Conservation (phyloP, 2,329 filamentous ascomycete genomes). For the Phialophora expanda region DNA sequence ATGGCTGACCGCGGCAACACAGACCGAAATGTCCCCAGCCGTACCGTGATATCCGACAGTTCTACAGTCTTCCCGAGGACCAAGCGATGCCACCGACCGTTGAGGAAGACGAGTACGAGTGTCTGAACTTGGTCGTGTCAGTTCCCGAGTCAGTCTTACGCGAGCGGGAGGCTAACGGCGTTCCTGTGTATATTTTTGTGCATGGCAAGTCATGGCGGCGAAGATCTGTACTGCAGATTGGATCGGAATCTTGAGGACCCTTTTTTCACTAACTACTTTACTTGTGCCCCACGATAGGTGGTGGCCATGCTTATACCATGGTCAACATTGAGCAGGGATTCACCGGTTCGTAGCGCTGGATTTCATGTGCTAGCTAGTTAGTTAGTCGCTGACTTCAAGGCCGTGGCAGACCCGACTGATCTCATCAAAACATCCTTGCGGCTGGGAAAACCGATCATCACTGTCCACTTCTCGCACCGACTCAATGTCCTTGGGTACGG, state of each 20-base stretch:
- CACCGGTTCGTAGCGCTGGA: too few relatives aligned
- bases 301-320: conserved; percentile 11
- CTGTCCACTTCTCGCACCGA: conserved; percentile 3
- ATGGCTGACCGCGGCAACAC: not conserved
- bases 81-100: conserved; percentile 6
- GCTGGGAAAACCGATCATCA: not conserved
- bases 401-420: conserved; percentile 4
- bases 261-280: too few relatives aligned
- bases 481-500: conserved; percentile 6
- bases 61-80: conserved; percentile 1
- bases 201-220: not conserved
- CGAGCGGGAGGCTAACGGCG: too few relatives aligned
- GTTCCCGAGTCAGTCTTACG: not conserved
- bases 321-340: conserved; percentile 11
- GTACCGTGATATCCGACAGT: conserved; percentile 8
- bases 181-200: conserved; percentile 11
- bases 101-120: conserved; percentile 2
- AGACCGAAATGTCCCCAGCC: conserved; percentile 7
- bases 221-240: too few relatives aligned
- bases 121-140: conserved; percentile 4
- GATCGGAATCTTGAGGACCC: too few relatives aligned
- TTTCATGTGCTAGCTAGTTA: too few relatives aligned
- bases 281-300: conserved; percentile 5
- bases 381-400: too few relatives aligned
- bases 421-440: not conserved